These are phyloP conservation scores for Recurvomyces mirabilis DNA, from an alignment of 495 filamentous ascomycete genomes.

Conservation along the genomic window DNA sequence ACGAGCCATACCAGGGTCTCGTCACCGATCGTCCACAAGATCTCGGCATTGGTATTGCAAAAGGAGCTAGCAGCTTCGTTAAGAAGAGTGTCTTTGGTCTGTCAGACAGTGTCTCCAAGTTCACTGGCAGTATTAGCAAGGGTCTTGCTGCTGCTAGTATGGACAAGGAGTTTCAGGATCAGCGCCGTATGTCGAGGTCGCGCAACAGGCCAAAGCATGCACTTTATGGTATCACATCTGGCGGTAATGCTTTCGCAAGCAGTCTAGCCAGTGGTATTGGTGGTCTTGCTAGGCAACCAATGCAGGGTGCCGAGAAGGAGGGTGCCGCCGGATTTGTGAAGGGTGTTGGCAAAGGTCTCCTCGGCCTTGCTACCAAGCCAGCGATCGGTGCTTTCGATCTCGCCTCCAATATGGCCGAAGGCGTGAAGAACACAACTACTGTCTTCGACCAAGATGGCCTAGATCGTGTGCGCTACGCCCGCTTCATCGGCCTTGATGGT, in stretches of 20 bases:
- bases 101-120: constrained; percentile 88
- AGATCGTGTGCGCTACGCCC: constrained; percentile 81
- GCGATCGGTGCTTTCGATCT: constrained; percentile 95
- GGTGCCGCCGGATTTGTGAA: constrained; percentile 90
- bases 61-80: constrained; percentile 90
- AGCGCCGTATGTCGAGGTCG: constrained; percentile 82
- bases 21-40: constrained; percentile 92
- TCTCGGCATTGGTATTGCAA: constrained; percentile 85
- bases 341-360: constrained; percentile 87
- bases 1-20: constrained; percentile 94
- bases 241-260: constrained; percentile 85
- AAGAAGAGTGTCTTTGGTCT: constrained; percentile 98
- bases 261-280: constrained; percentile 89
- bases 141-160: constrained; percentile 87
- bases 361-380: constrained; percentile 88
- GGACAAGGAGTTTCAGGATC: constrained; percentile 97
- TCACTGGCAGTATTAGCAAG: constrained; percentile 94
- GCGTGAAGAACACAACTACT: constrained; percentile 95
- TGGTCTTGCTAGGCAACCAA: constrained; percentile 80
- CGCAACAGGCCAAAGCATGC: constrained; percentile 95
- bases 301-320: constrained; percentile 94
- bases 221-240: constrained; percentile 87
- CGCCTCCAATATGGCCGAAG: constrained; percentile 89
- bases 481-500: constrained; percentile 84
- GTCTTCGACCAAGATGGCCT: constrained; percentile 92